A percentile compares a stretch with the other conserved stretches of the same genome.
Conservation (phyloP, 495 filamentous ascomycete species). For the Hypoxylon subgilvum region DNA sequence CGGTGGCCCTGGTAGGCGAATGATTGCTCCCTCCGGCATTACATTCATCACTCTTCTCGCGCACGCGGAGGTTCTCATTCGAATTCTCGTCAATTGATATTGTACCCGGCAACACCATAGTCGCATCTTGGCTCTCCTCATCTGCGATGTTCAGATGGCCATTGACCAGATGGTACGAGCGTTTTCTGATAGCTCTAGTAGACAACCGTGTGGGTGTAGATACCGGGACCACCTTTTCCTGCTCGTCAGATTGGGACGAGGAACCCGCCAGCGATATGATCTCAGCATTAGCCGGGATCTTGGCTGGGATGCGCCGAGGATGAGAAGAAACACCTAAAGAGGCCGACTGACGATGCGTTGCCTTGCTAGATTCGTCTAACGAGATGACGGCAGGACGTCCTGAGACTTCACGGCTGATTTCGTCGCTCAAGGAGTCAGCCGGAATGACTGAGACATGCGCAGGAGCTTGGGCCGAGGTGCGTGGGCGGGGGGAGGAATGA, state of each 20-base stretch:
- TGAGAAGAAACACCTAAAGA: not conserved
- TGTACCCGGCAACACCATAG: not conserved
- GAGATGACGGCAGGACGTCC: not conserved
- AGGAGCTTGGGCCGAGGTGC: not conserved
- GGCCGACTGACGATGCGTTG: not conserved
- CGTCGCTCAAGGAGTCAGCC: not conserved
- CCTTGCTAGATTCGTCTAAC: not conserved
- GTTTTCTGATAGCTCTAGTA: not conserved
- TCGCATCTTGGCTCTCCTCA: not conserved
- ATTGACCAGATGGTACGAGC: not conserved
- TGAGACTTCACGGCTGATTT: not conserved
- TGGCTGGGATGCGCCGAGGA: not conserved
- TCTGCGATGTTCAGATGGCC: constrained; percentile 2
- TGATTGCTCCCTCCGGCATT: too few relatives aligned
- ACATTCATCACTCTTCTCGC: not conserved
- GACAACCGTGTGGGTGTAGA: not conserved
- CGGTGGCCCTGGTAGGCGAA: not conserved
- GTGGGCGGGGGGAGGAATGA: not conserved
- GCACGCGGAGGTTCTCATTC: not conserved
- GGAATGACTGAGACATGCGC: not conserved
- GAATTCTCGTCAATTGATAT: not conserved
- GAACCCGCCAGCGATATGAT: not conserved
- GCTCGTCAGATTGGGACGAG: not conserved
- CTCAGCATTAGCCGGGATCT: not conserved
- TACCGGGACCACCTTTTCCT: not conserved